Conservation (phyloP, 1,139 yeast genomes). For the Lodderomyces oxycetoniae region DNA sequence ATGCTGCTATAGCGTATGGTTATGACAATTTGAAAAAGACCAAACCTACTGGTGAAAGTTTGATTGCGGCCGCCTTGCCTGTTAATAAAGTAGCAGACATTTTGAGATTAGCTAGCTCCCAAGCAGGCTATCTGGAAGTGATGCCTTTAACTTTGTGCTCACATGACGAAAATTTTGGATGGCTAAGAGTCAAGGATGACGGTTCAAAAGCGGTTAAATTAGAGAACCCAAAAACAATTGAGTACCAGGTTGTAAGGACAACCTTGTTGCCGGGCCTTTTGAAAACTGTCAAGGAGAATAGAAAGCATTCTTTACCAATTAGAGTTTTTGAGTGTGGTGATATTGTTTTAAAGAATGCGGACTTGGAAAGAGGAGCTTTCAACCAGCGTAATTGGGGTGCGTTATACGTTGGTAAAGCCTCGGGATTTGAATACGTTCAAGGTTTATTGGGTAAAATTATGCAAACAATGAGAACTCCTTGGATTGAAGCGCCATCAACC, state of each 20-base stretch:
- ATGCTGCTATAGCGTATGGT: conserved; percentile 95
- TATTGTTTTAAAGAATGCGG: conserved; percentile 77
- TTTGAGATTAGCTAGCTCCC: conserved; percentile 84
- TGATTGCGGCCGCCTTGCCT: conserved; percentile 85
- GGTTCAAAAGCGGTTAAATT: conserved; percentile 75
- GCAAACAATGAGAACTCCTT: conserved; percentile 90
- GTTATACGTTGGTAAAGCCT: conserved; percentile 85
- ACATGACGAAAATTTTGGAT: conserved; percentile 93
- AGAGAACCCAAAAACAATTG: conserved; percentile 94
- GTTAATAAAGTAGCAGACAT: conserved; percentile 90
- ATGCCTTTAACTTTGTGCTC: conserved; percentile 94
- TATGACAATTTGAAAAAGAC: conserved; percentile 83
- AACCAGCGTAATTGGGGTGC: conserved; percentile 97
- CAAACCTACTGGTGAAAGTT: conserved; percentile 72
- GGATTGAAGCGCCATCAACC: conserved; percentile 57
- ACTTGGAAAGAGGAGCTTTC: conserved; percentile 81
- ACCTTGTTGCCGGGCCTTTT: conserved; percentile 89
- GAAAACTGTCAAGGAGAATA: conserved; percentile 92
- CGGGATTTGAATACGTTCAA: conserved; percentile 92
- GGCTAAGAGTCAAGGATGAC: conserved; percentile 72
- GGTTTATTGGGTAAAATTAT: conserved; percentile 92
- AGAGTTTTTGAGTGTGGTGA: conserved; percentile 95
- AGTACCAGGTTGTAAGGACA: conserved; percentile 97
- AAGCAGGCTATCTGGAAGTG: conserved; percentile 94
- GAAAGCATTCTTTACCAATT: conserved; percentile 92